Conservation (phyloP, 345 rosid species). For the Eucalyptus regnans region DNA sequence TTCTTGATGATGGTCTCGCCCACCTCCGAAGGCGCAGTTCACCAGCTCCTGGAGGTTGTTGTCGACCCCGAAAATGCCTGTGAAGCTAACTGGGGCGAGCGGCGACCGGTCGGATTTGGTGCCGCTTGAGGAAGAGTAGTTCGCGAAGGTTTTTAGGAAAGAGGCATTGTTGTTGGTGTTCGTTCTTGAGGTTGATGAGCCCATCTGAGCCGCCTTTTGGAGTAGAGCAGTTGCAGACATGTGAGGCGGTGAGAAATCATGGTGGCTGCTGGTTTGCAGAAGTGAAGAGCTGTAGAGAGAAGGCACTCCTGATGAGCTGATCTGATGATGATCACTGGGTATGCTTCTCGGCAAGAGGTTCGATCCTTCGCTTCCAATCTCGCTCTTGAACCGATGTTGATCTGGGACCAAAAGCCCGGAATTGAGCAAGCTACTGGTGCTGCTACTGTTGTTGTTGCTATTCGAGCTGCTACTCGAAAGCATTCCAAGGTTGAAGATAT, state of each 20-base stretch:
- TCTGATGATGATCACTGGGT: background rate
- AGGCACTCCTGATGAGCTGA: background rate
- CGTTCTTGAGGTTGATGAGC: slow-evolving; percentile 25
- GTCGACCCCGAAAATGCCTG: background rate
- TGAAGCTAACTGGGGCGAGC: background rate
- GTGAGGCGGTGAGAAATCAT: slow-evolving; percentile 25
- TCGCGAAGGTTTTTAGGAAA: background rate
- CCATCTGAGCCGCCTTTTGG: slow-evolving; percentile 79
- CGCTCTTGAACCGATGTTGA: background rate
- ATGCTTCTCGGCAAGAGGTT: background rate
- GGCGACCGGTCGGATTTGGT: background rate
- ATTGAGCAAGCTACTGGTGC: background rate
- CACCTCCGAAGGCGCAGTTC: background rate
- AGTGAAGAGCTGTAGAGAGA: background rate
- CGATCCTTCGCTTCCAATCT: background rate
- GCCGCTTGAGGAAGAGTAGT: background rate
- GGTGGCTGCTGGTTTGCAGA: background rate
- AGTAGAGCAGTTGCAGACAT: slow-evolving; percentile 82
- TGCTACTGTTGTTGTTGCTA: background rate
- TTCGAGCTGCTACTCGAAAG: background rate
- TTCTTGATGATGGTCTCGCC: background rate
- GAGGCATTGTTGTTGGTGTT: background rate
- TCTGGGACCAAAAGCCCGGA: background rate
- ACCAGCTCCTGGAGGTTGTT: background rate
- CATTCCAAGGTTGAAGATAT: background rate